These are phyloP conservation scores for Dentipellis sp. DNA, from an alignment of 768 basidiomycete species.

Conservation along the genomic window DNA sequence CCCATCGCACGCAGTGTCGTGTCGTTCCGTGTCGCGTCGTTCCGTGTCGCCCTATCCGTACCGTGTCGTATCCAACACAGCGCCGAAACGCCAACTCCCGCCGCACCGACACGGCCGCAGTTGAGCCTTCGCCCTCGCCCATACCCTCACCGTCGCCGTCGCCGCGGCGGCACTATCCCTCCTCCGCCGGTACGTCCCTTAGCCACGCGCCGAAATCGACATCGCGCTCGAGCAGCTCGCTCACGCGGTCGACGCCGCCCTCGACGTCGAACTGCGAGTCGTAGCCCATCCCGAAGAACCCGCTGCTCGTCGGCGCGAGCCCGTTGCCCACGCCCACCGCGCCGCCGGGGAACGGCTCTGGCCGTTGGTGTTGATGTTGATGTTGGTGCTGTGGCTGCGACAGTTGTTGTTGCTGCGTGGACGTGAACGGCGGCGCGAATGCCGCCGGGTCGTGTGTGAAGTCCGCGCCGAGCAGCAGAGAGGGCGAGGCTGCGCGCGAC, in stretches of 20 bases:
- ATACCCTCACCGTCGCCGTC: no score
- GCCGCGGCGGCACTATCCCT: conserved; percentile 21
- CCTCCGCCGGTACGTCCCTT: conserved; percentile 29
- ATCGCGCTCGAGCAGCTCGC: conserved; percentile 47
- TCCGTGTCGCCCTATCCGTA: no score
- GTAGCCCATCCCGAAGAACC: conserved; percentile 32
- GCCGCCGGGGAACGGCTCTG: no score
- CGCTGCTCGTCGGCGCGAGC: conserved; percentile 17
- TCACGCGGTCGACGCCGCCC: conserved; percentile 42
- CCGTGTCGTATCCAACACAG: no score
- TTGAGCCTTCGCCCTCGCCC: no score
- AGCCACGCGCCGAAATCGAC: conserved; percentile 50
- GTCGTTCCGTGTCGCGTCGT: no score
- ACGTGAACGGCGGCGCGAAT: conserved; percentile 29
- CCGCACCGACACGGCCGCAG: no score
- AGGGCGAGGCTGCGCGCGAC: conserved; percentile 9
- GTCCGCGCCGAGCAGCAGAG: conserved; percentile 19
- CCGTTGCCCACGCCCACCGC: conserved; percentile 3
- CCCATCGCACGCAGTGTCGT: no score
- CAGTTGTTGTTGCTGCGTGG: conserved; percentile 28
- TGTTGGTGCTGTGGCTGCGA: no score
- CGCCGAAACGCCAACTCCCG: no score
- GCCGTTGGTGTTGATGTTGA: no score
- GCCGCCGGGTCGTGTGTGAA: conserved; percentile 26
- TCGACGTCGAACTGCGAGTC: conserved; percentile 55